phyloP scores from a whole-genome alignment of 257 asterid species.

The Fraxinus cuspidata region DNA sequence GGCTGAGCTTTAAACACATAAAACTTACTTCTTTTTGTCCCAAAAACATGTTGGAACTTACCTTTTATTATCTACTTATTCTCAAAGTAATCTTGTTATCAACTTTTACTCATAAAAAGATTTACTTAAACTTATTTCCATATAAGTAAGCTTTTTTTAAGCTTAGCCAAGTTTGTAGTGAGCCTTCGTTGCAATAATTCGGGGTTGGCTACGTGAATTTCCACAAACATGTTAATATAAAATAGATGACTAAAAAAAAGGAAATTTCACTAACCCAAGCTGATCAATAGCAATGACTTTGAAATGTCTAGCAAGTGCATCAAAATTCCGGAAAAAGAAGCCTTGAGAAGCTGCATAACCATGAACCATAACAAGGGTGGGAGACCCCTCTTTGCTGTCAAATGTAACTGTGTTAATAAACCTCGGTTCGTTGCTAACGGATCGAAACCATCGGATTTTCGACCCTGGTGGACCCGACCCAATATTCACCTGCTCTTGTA shows the following conservation, averaged over 20 bases:
- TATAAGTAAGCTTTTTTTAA: too few relatives aligned
- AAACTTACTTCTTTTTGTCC: too few relatives aligned
- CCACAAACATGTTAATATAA: background rate
- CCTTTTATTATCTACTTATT: too few relatives aligned
- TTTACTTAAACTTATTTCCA: too few relatives aligned
- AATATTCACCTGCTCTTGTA: conserved; percentile 68
- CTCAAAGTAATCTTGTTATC: too few relatives aligned
- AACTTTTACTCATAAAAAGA: too few relatives aligned
- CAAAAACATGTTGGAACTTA: too few relatives aligned
- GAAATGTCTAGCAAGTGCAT: conserved; percentile 77
- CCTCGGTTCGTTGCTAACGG: conserved; percentile 75
- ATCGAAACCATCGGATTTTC: conserved; percentile 84
- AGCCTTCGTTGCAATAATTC: background rate
- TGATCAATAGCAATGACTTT: conserved; percentile 90
- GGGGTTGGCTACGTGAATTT: background rate
- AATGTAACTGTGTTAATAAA: conserved; percentile 84
- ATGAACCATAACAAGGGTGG: conserved; percentile 94
- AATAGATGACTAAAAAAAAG: background rate
- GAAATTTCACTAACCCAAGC: conserved; percentile 60
- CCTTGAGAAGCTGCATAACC: conserved; percentile 98
- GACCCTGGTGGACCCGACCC: conserved; percentile 98
- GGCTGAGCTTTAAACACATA: too few relatives aligned
- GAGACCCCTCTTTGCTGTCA: conserved; percentile 83
- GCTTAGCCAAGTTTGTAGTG: too few relatives aligned
- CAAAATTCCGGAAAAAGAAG: conserved; percentile 92